Conservation (phyloP, 2,329 filamentous ascomycete species). For the Mycosphaerella sp. region DNA sequence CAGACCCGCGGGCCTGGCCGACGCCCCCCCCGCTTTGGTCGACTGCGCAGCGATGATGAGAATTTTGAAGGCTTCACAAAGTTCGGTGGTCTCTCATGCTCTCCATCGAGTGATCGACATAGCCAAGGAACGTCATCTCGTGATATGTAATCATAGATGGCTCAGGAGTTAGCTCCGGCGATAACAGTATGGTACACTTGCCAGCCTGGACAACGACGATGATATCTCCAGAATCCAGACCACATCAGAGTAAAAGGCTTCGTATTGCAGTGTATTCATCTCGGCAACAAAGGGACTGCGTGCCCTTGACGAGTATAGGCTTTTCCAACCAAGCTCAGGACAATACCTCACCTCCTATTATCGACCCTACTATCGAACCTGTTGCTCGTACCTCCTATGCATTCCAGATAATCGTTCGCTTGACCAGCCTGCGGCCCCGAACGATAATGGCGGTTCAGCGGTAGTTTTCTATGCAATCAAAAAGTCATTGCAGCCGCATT, state of each 20-base stretch:
- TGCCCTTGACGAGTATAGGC: constrained; percentile 3
- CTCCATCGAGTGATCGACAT: no score
- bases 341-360: constrained; percentile 54
- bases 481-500: neutral
- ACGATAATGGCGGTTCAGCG: constrained; percentile 88
- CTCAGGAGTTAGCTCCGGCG: constrained; percentile 45
- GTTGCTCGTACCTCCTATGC: constrained; percentile 46
- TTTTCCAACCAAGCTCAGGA: constrained; percentile 9
- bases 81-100: no score
- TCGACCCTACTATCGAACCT: constrained; percentile 52
- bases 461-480: constrained; percentile 45
- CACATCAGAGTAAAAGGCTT: no score
- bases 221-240: neutral
- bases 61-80: no score
- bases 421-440: constrained; percentile 52
- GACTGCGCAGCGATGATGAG: no score
- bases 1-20: constrained; percentile 1
- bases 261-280: constrained; percentile 2
- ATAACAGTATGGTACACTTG: constrained; percentile 7
- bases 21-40: constrained; percentile 78
- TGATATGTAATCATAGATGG: no score
- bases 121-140: no score
- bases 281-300: constrained; percentile 11
- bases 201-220: neutral
- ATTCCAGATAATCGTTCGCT: no score